Evolutionary conservation across 768 basidiomycete genomes (phyloP).

Genomic region (Mycena haematopus): DNA sequence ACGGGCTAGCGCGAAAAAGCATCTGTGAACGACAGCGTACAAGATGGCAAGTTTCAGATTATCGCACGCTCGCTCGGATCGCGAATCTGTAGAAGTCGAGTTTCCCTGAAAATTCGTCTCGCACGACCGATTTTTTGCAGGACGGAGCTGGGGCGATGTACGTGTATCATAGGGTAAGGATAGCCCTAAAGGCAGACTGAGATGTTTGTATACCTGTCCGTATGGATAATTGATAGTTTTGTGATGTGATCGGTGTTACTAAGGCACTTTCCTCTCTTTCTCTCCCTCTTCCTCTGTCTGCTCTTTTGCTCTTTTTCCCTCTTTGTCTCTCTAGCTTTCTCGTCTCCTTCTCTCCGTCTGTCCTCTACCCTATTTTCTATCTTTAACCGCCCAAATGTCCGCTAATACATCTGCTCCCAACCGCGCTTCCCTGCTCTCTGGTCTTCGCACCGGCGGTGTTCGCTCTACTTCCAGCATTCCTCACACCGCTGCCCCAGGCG

Average conservation of each 20-base stretch:
- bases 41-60: neutral
- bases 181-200: too few relatives aligned
- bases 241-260: neutral
- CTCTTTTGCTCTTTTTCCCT: neutral
- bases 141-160: neutral
- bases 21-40: constrained; percentile 55
- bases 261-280: neutral
- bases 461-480: constrained; percentile 67
- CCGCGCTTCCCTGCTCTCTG: constrained; percentile 85
- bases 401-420: constrained; percentile 39
- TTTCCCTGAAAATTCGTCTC: neutral
- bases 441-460: constrained; percentile 90
- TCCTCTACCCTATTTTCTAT: constrained; percentile 18
- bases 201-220: too few relatives aligned
- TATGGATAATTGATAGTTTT: neutral
- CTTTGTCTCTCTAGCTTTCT: constrained; percentile 1
- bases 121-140: constrained; percentile 1
- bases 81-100: neutral
- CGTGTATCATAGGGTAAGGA: neutral
- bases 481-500: constrained; percentile 67
- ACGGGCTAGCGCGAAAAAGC: constrained; percentile 84
- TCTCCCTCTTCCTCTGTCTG: constrained; percentile 3
- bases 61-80: neutral
- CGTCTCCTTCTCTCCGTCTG: constrained; percentile 6
- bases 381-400: constrained; percentile 26